A percentile compares a stretch with the other conserved stretches of the same genome.
Evolutionary conservation across 78 protist genomes (phyloP).

Genomic region (Goniomonas avonlea): DNA sequence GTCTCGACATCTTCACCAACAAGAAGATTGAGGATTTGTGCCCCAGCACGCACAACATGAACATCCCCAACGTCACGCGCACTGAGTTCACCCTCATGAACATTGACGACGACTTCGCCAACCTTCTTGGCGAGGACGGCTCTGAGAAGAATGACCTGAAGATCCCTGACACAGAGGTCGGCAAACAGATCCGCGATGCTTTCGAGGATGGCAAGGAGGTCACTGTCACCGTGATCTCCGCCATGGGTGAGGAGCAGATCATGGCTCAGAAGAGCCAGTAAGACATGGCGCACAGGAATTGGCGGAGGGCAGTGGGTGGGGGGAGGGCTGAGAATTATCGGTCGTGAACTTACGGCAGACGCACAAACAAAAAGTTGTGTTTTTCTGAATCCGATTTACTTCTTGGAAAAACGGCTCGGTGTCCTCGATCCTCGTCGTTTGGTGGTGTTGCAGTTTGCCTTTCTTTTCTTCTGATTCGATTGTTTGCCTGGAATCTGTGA

Average conservation of each 20-base stretch:
- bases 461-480: too few relatives aligned
- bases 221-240: conserved; percentile 12
- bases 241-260: conserved; percentile 32
- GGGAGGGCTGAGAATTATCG: not conserved
- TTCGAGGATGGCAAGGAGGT: conserved; percentile 32
- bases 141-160: conserved; percentile 26
- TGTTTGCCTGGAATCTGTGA: too few relatives aligned
- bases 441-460: too few relatives aligned
- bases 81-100: conserved; percentile 13
- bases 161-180: not conserved
- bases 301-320: not conserved
- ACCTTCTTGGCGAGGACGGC: conserved; percentile 25
- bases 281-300: not conserved
- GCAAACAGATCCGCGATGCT: conserved; percentile 17
- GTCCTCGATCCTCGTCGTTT: too few relatives aligned
- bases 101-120: conserved; percentile 27
- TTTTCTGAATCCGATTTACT: too few relatives aligned
- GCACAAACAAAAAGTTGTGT: not conserved
- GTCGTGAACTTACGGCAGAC: not conserved
- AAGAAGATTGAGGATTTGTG: conserved; percentile 33
- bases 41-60: conserved; percentile 25
- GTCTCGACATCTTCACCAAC: conserved; percentile 47
- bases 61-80: conserved; percentile 27
- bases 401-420: too few relatives aligned
- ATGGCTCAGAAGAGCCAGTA: conserved; percentile 6